Conservation (phyloP, 345 rosid species). For the Firmiana major region DNA sequence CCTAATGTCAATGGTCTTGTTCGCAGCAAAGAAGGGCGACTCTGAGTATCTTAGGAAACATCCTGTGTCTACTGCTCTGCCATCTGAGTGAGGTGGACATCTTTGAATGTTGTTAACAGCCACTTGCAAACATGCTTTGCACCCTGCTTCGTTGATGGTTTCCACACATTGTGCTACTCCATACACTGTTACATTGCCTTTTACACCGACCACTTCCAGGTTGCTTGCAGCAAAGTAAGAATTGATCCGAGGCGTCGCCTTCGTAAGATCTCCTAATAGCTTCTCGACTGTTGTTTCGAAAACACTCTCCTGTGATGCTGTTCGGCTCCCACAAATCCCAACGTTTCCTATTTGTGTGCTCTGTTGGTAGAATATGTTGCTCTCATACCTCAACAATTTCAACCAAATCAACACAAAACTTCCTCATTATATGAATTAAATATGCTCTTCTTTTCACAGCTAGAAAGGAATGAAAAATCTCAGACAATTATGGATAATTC, state of each 20-base stretch:
- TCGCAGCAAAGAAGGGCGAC: constrained; percentile 32
- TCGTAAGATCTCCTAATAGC: constrained; percentile 25
- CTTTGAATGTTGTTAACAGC: constrained; percentile 20
- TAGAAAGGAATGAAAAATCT: too few species aligned
- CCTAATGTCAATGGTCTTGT: constrained; percentile 26
- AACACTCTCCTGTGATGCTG: neutral
- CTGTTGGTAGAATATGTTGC: constrained; percentile 33
- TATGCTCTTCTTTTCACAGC: too few species aligned
- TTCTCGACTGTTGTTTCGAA: constrained; percentile 11
- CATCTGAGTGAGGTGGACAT: constrained; percentile 27
- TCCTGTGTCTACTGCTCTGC: constrained; percentile 36
- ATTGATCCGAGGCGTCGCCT: constrained; percentile 35
- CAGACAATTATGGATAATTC: too few species aligned
- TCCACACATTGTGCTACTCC: constrained; percentile 41
- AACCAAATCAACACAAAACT: neutral
- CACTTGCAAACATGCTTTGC: constrained; percentile 29
- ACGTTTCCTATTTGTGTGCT: constrained; percentile 24
- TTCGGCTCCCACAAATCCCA: constrained; percentile 25
- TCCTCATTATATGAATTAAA: too few species aligned
- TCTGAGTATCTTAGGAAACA: constrained; percentile 41
- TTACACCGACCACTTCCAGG: neutral
- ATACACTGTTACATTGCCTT: constrained; percentile 15
- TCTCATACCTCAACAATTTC: constrained; percentile 33
- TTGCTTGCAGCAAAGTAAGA: constrained; percentile 31
- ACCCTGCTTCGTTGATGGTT: constrained; percentile 23